Evolutionary conservation across 2,329 filamentous ascomycete genomes (phyloP).

Genomic region (Stenocarpella maydis): DNA sequence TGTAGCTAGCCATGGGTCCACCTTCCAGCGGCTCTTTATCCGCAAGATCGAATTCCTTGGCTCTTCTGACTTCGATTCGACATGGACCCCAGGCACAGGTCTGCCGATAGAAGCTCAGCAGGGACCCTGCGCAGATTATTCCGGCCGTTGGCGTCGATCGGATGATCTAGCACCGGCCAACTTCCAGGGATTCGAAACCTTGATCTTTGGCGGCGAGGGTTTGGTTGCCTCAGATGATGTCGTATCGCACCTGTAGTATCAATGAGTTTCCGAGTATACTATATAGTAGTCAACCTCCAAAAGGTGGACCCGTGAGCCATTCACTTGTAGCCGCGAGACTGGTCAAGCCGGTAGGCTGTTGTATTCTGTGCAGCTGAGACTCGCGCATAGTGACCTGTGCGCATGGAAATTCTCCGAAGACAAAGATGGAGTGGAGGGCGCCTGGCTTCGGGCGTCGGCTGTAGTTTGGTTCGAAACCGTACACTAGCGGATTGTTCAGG

Average conservation of each 20-base stretch:
- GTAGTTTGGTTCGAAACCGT: constrained; percentile 4
- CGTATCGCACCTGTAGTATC: not conserved
- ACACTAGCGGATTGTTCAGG: constrained; percentile 12
- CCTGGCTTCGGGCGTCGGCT: not conserved
- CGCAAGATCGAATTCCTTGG: constrained; percentile 1
- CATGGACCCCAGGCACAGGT: too few relatives aligned
- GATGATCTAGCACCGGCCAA: constrained; percentile 19
- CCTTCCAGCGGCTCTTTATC: not conserved
- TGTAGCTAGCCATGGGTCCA: not conserved
- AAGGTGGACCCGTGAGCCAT: not conserved
- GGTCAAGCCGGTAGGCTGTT: not conserved
- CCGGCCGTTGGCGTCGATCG: constrained; percentile 10
- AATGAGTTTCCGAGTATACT: not conserved
- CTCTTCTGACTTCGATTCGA: not conserved
- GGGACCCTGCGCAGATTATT: constrained; percentile 23
- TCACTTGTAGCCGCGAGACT: not conserved
- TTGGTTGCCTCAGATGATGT: constrained; percentile 1
- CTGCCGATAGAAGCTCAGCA: not conserved
- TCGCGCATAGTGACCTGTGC: not conserved
- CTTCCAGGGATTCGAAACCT: not conserved
- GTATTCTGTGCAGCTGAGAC: not conserved
- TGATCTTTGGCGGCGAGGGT: not conserved
- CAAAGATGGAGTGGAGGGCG: not conserved
- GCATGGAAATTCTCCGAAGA: not conserved
- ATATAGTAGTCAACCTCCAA: not conserved